Conservation (phyloP, 2,329 filamentous ascomycete species). For the Helotiales sp. region DNA sequence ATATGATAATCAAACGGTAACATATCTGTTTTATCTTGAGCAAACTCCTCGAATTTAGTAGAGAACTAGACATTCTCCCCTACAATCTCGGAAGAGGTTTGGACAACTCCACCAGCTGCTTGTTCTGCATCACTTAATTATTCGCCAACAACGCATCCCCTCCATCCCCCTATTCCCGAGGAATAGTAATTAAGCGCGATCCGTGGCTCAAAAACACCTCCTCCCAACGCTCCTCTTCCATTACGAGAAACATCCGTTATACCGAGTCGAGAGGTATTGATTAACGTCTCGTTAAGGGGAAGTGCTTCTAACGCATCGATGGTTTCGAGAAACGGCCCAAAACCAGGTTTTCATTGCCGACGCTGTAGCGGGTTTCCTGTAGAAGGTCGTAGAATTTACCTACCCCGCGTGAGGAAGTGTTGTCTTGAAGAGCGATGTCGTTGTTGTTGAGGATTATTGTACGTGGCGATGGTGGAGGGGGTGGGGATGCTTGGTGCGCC, state of each 20-base stretch:
- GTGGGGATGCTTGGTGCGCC: not conserved
- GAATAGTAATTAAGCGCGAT: constrained; percentile 60
- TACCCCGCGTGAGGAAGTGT: not conserved
- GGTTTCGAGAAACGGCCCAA: not conserved
- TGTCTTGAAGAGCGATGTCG: constrained; percentile 51
- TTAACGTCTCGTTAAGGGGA: not conserved
- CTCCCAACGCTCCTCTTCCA: constrained; percentile 61
- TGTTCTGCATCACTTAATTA: constrained; percentile 52
- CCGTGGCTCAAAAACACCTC: constrained; percentile 56
- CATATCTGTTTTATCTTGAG: not conserved
- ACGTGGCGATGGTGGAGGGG: not conserved
- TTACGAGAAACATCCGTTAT: constrained; percentile 65
- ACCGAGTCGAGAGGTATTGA: constrained; percentile 33
- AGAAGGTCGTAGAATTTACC: not conserved
- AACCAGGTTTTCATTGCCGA: not conserved
- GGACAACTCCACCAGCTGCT: constrained; percentile 54
- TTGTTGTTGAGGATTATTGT: constrained; percentile 42
- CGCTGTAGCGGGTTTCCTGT: not conserved
- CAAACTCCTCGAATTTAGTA: not conserved
- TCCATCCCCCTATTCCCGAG: constrained; percentile 61
- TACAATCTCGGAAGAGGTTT: constrained; percentile 58
- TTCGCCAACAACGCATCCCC: constrained; percentile 61
- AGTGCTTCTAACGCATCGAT: not conserved
- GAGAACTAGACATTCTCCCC: constrained; percentile 65
- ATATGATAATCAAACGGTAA: not conserved